Base-by-base conservation (phyloP, 192 early-diverging fungal species). In the Radiomyces spectabilis region DNA sequence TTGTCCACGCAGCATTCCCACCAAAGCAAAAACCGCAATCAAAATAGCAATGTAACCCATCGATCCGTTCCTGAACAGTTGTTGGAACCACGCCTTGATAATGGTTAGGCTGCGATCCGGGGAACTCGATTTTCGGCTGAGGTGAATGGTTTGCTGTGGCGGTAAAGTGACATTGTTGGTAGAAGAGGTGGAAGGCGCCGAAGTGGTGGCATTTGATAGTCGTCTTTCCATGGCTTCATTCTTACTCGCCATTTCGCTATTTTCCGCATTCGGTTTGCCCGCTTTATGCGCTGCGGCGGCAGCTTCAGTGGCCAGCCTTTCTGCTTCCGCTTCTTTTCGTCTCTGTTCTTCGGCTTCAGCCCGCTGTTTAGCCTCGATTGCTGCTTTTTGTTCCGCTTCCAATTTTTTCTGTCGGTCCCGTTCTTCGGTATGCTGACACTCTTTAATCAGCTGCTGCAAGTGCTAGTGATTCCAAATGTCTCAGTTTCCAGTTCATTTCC, bases 81-180 rank as follows among this genome's bases (percentile, higher is more conserved):
- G 55, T 0, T 35, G 24, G 15, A 55, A 22, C 51, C 60, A 62
- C 12, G 53, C 41, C 37, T 54, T 62, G 27, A 62, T 37, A 15
- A 48, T 13, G 19, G 54, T 42, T 8, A 43, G 24, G 22, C 29
- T 19, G 6, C 4, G 32, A 38, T 30, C 19, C 25, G 42, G 39
- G 1, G 13, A n/a, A n/a, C n/a, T n/a, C n/a, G n/a, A n/a, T n/a
- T n/a, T n/a, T n/a, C n/a, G 29, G 1, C 16, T 40, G 21, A 2
- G 33, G 15, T 18, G 51, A 27, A 19, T 15, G 12, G 6, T 37
- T 16, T 27, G 33, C 15, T 6, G 3, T 15, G 15, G 10, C 1
- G 4, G 5, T 44, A 44, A 25, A 0, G 5, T 44, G 4, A 44
- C 16, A 13, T 44, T 19, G 18, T 44, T n/a, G n/a, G n/a, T n/a